Evolutionary conservation across 441 rosid genomes (phyloP).

Genomic region (Brassica hybrid): DNA sequence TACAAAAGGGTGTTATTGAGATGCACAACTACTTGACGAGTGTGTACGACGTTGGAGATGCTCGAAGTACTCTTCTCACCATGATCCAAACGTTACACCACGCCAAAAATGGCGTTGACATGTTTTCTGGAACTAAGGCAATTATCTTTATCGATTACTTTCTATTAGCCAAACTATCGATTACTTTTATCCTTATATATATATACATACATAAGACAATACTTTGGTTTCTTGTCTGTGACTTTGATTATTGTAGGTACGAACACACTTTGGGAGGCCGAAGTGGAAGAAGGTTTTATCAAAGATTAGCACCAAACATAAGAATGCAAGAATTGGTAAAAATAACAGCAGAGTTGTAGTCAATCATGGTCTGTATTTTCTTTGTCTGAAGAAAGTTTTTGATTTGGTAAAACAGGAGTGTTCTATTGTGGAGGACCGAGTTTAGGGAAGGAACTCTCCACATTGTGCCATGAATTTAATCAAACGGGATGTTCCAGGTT

Average conservation of each 20-base stretch:
- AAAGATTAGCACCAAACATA: slow-evolving; percentile 58
- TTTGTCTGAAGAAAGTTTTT: slow-evolving; percentile 5
- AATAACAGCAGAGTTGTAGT: not conserved
- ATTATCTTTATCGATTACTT: too few species aligned
- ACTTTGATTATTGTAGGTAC: slow-evolving; percentile 45
- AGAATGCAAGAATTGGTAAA: slow-evolving; percentile 61
- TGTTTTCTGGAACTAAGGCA: slow-evolving; percentile 69
- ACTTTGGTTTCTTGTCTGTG: not conserved
- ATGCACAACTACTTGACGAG: slow-evolving; percentile 83
- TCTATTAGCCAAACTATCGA: too few species aligned
- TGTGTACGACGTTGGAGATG: slow-evolving; percentile 76
- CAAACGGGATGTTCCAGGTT: slow-evolving; percentile 65
- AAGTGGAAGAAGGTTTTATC: slow-evolving; percentile 69
- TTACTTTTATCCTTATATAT: not conserved
- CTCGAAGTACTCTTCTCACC: slow-evolving; percentile 68
- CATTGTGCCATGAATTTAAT: slow-evolving; percentile 64
- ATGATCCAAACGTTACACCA: slow-evolving; percentile 77
- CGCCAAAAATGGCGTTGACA: slow-evolving; percentile 74
- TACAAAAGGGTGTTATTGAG: slow-evolving; percentile 62
- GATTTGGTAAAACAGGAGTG: slow-evolving; percentile 52
- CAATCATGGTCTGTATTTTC: not conserved
- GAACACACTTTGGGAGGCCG: slow-evolving; percentile 78
- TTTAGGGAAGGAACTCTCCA: slow-evolving; percentile 65
- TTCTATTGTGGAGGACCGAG: slow-evolving; percentile 70
- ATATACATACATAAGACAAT: not conserved